Evolutionary conservation across 2,329 filamentous ascomycete species (phyloP).

Genomic region (Zymoseptoria ardabiliae): DNA sequence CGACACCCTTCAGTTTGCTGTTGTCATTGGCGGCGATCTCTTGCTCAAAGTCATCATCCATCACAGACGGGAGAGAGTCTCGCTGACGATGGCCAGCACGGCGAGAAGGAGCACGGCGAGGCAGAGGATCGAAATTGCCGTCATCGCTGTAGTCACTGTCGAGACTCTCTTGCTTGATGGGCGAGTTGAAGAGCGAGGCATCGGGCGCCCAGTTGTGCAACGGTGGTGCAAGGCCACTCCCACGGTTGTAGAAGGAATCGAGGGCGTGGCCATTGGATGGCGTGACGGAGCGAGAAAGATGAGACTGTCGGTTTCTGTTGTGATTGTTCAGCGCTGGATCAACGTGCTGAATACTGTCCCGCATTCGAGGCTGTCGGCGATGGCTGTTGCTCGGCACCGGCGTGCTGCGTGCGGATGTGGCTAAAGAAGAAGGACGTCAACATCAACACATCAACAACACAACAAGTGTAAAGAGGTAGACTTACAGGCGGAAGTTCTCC

Average conservation of each 20-base stretch:
- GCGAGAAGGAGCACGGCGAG: conserved; percentile 2
- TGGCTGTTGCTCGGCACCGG: conserved; percentile 9
- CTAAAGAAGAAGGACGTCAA: conserved; percentile 3
- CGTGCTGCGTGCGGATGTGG: conserved; percentile 19
- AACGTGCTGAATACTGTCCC: conserved; percentile 22
- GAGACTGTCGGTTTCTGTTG: conserved; percentile 17
- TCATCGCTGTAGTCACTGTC: conserved; percentile 18
- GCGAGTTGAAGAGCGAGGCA: conserved; percentile 12
- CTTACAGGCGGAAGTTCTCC: conserved; percentile 13
- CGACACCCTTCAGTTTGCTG: conserved; percentile 60
- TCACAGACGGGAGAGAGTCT: conserved; percentile 11
- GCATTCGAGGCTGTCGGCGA: conserved; percentile 12
- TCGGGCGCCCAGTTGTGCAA: conserved; percentile 32
- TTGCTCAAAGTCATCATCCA: conserved; percentile 26
- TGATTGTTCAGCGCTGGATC: conserved; percentile 25
- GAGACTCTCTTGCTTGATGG: conserved; percentile 24
- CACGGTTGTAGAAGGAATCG: conserved; percentile 5
- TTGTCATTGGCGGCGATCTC: conserved; percentile 26
- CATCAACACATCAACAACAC: background rate
- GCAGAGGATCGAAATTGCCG: conserved; percentile 17
- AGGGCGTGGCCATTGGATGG: conserved; percentile 14
- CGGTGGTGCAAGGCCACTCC: conserved; percentile 25
- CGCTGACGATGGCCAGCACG: conserved; percentile 5
- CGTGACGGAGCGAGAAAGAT: conserved; percentile 23
- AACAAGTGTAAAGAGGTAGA: background rate